Evolutionary conservation across 2,329 filamentous ascomycete genomes (phyloP), one percentile per base, ranked within the genome.

Genomic region (Magnaporthiopsis poae): DNA sequence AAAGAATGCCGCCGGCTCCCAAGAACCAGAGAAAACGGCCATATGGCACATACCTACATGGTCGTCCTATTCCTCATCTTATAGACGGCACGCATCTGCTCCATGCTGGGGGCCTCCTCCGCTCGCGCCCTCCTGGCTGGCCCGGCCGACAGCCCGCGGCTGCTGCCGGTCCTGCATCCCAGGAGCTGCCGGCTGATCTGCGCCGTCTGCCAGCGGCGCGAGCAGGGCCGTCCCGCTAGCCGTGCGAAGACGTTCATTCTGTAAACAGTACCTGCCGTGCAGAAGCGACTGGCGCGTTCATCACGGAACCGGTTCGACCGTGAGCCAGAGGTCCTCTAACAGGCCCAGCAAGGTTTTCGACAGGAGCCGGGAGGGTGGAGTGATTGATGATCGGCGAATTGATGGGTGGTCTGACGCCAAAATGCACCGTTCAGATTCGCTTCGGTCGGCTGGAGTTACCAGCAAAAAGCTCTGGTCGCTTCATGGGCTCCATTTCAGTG

Each of bases 31-130:
- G 18, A 46, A 46, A 18, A 46, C 13, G 39, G 39, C 39, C 39
- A 18, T 5, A 7, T 70, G 46, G 39, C 31, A 66, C 60, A 61
- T 11, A 75, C 74, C 74, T 81, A 88, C 84, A 88, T 80, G 11
- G 84, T 88, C 11, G 89, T 89, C 69, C 81, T 79, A 72, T 93
- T 93, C 79, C 86, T 89, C 71, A 80, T 78, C 70, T 82, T 84
- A 71, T 90, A 91, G 27, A 87, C 82, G 64, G 82, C 84, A 35
- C 83, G 83, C 75, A 90, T 78, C 71, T 86, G 80, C 61, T 88
- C 86, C 86, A 91, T 90, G 60, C 79, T 81, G 1, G 85, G 83
- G 21, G 79, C 76, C 3, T 60, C 59, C 0, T 65, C 61, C 60
- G 59, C 66, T 65, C 67, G 69, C 52, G 5, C 76, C 73, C 25